These are phyloP conservation scores for Magnusiomyces clavatus DNA, from an alignment of 1,139 yeast genomes.

Conservation along the genomic window DNA sequence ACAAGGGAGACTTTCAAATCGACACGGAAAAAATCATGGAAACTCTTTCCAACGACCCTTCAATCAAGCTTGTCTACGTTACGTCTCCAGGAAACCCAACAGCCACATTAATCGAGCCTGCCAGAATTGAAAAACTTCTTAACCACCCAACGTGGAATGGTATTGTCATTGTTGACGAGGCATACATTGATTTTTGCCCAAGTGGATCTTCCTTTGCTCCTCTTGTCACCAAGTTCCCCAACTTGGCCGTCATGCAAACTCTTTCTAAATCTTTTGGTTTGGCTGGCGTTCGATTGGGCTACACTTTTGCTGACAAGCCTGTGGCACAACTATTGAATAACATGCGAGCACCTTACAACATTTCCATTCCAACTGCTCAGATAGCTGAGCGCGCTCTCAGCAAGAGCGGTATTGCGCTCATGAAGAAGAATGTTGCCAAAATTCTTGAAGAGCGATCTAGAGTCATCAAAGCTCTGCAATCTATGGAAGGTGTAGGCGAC, in stretches of 20 bases:
- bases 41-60: conserved; percentile 47
- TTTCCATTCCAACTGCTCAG: conserved; percentile 71
- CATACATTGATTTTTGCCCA: conserved; percentile 80
- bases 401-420: conserved; percentile 46
- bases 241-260: conserved; percentile 84
- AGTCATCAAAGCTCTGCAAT: conserved; percentile 46
- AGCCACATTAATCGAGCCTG: conserved; percentile 51
- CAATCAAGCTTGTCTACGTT: conserved; percentile 66
- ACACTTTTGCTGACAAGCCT: conserved; percentile 56
- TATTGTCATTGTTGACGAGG: conserved; percentile 83
- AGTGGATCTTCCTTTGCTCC: conserved; percentile 68
- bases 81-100: conserved; percentile 99
- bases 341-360: conserved; percentile 93
- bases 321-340: conserved; percentile 67
- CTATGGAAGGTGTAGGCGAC: conserved; percentile 52
- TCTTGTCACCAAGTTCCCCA: conserved; percentile 71
- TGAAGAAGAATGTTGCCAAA: conserved; percentile 47
- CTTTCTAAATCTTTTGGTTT: conserved; percentile 91
- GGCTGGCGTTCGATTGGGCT: conserved; percentile 87
- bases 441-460: conserved; percentile 50
- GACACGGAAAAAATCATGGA: conserved; percentile 49
- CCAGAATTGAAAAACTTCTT: conserved; percentile 45
- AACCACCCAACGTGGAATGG: conserved; percentile 60
- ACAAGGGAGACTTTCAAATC: conserved; percentile 49
- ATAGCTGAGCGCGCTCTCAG: conserved; percentile 70